Percentiles rank a stretch among this genome's conserved stretches.
phyloP scores from a whole-genome alignment of 75 land plant species.

The Cupressus sempervirens region DNA sequence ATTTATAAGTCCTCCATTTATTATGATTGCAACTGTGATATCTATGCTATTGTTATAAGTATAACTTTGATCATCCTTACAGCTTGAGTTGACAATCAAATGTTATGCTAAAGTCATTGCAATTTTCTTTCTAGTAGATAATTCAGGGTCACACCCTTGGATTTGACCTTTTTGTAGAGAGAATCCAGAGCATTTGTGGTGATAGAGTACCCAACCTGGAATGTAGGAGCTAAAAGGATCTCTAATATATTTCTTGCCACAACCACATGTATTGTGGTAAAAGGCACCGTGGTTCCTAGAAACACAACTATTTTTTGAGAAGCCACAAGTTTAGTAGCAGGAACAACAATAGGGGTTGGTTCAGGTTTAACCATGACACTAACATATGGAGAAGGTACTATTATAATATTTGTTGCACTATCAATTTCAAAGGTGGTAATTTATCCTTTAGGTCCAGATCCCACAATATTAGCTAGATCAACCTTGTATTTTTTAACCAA shows the following conservation, averaged over 20 bases:
- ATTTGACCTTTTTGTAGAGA: constrained; percentile 92
- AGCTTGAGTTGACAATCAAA: constrained; percentile 82
- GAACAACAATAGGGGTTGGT: constrained; percentile 15
- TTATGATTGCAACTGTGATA: too few relatives aligned
- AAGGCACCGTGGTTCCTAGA: constrained; percentile 59
- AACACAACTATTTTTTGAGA: constrained; percentile 10
- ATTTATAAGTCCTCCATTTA: too few relatives aligned
- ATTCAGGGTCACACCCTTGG: constrained; percentile 99
- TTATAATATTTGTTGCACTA: constrained; percentile 65
- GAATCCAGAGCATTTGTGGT: constrained; percentile 76
- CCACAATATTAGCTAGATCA: constrained; percentile 53
- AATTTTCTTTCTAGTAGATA: constrained; percentile 80
- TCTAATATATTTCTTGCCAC: constrained; percentile 92
- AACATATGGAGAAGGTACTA: constrained; percentile 19
- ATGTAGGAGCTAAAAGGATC: constrained; percentile 81
- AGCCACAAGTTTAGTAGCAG: constrained; percentile 17
- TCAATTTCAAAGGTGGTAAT: constrained; percentile 76
- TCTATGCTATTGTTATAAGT: too few relatives aligned
- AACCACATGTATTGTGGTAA: constrained; percentile 89
- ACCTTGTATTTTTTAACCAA: constrained; percentile 89
- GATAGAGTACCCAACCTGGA: too few relatives aligned
- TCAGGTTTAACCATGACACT: constrained; percentile 3
- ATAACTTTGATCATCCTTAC: constrained; percentile 97
- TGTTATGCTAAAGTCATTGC: constrained; percentile 93
- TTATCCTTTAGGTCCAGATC: constrained; percentile 80